Conservation (phyloP, 352 stramenopile genomes). For the Phytopythium litorale region DNA sequence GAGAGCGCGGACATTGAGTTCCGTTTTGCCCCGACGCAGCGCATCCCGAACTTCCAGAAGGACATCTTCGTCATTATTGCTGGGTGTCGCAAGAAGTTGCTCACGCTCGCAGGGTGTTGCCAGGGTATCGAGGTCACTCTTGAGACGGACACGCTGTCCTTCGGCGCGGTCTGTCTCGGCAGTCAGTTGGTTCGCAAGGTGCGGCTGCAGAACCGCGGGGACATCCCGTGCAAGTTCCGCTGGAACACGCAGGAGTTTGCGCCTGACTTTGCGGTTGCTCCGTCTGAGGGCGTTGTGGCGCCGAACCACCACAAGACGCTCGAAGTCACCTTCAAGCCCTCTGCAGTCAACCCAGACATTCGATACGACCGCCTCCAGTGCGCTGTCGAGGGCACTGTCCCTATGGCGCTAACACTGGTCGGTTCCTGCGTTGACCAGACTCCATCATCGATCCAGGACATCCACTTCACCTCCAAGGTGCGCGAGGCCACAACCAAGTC, state of each 20-base stretch:
- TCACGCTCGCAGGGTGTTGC: constrained; percentile 80
- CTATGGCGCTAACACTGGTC: constrained; percentile 70
- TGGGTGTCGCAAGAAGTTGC: constrained; percentile 66
- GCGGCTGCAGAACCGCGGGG: constrained; percentile 88
- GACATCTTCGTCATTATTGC: constrained; percentile 61
- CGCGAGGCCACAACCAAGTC: constrained; percentile 57
- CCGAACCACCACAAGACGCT: constrained; percentile 86
- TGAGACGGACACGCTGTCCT: constrained; percentile 87
- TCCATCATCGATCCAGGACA: constrained; percentile 81
- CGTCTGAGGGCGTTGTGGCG: constrained; percentile 74
- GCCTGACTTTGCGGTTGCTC: constrained; percentile 79
- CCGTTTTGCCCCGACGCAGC: constrained; percentile 64
- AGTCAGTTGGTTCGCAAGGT: constrained; percentile 83
- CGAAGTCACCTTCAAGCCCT: constrained; percentile 89
- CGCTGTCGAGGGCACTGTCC: constrained; percentile 50
- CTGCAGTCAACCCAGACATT: constrained; percentile 78
- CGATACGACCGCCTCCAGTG: constrained; percentile 80
- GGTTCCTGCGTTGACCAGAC: constrained; percentile 87
- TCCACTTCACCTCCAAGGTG: constrained; percentile 83
- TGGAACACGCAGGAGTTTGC: constrained; percentile 79
- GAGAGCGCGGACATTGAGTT: constrained; percentile 78
- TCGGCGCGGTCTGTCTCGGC: constrained; percentile 87
- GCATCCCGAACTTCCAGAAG: constrained; percentile 58
- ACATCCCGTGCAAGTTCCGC: constrained; percentile 86
- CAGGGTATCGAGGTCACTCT: constrained; percentile 90